Evolutionary conservation across 2,329 filamentous ascomycete species (phyloP).

Genomic region (Penicillium crustosum): DNA sequence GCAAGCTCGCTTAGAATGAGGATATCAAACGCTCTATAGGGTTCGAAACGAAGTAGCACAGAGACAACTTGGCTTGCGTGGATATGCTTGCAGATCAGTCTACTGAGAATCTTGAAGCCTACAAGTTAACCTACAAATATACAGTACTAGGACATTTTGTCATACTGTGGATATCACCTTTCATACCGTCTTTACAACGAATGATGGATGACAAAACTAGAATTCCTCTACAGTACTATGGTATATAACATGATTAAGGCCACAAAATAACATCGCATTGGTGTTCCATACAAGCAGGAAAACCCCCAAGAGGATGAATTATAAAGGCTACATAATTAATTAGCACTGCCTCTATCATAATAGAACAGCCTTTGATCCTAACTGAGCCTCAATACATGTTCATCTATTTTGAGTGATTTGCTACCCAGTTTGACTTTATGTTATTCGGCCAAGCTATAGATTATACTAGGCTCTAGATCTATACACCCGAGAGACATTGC

Average conservation of each 20-base stretch:
- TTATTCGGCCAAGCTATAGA: background rate
- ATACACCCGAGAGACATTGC: background rate
- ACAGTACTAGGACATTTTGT: background rate
- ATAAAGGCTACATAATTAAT: background rate
- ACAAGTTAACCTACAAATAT: background rate
- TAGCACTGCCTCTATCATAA: background rate
- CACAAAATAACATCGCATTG: background rate
- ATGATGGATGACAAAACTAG: background rate
- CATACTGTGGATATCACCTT: background rate
- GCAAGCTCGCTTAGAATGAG: background rate
- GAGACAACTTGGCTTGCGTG: background rate
- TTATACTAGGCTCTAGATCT: background rate
- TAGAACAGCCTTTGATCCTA: background rate
- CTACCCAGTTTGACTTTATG: background rate
- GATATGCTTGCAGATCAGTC: background rate
- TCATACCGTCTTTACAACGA: background rate
- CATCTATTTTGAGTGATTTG: background rate
- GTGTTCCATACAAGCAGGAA: background rate
- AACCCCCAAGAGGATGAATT: background rate
- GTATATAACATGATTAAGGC: background rate
- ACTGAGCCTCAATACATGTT: background rate
- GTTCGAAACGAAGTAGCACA: background rate
- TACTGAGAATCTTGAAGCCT: background rate
- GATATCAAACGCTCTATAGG: background rate
- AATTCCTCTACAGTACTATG: background rate